Percentiles rank a stretch among this genome's conserved stretches.
These are phyloP conservation scores for Gentiana dahurica DNA, from an alignment of 257 asterid genomes.

Conservation along the genomic window DNA sequence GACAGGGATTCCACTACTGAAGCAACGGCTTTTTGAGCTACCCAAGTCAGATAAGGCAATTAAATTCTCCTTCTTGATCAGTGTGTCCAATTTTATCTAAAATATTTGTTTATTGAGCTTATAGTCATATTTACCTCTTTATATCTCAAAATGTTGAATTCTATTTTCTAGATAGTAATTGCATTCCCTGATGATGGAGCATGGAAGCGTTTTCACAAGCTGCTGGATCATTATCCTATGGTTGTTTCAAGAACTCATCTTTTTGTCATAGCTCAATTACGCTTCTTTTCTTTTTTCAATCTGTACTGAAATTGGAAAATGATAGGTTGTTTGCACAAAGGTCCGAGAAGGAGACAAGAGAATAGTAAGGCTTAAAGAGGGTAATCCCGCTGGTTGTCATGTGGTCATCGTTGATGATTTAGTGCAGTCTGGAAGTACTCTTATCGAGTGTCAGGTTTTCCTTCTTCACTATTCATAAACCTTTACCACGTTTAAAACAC, in stretches of 20 bases:
- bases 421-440: conserved; percentile 95
- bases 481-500: not conserved
- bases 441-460: conserved; percentile 87
- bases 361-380: conserved; percentile 88
- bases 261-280: not conserved
- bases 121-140: not conserved
- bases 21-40: conserved; percentile 70
- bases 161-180: conserved; percentile 52
- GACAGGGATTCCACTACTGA: conserved; percentile 87
- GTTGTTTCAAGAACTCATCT: conserved; percentile 25
- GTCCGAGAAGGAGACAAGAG: conserved; percentile 96
- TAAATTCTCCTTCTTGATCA: conserved; percentile 1
- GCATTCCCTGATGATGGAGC: conserved; percentile 99
- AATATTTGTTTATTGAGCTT: not conserved
- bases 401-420: conserved; percentile 95
- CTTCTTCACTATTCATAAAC: not conserved
- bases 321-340: conserved; percentile 85
- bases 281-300: conserved; percentile 7
- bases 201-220: conserved; percentile 96
- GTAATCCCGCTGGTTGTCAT: conserved; percentile 84
- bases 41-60: conserved; percentile 55
- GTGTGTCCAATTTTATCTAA: not conserved
- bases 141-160: conserved; percentile 2
- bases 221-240: conserved; percentile 60
- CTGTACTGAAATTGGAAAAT: conserved; percentile 4